Evolutionary conservation across 768 basidiomycete species (phyloP).

Genomic region (Chalciporus sphaerocephalus): DNA sequence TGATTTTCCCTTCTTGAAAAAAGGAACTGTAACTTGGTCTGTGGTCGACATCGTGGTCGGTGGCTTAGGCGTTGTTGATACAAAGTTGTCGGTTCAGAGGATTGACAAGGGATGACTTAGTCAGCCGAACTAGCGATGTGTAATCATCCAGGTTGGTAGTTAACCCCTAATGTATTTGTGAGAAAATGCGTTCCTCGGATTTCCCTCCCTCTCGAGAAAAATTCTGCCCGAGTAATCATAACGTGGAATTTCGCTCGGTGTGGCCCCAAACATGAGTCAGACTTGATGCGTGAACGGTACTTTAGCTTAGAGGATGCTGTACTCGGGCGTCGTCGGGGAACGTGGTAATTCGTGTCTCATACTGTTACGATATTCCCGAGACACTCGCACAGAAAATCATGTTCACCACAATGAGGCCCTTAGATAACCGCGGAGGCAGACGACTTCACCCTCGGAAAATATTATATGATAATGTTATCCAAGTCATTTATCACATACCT

Average conservation of each 20-base stretch:
- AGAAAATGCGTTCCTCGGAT: background rate
- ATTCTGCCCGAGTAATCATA: too few relatives aligned
- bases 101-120: slow-evolving; percentile 12
- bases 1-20: slow-evolving; percentile 84
- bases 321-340: background rate
- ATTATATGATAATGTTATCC: background rate
- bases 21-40: slow-evolving; percentile 58
- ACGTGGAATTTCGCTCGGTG: background rate
- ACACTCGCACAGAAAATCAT: background rate
- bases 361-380: background rate
- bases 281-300: too few relatives aligned
- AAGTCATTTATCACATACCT: background rate
- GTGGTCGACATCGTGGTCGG: slow-evolving; percentile 29
- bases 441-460: too few relatives aligned
- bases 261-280: background rate
- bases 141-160: slow-evolving; percentile 12
- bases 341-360: background rate
- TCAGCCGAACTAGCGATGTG: slow-evolving; percentile 7
- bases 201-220: too few relatives aligned
- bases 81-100: too few relatives aligned
- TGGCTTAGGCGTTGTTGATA: background rate
- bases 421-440: background rate
- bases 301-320: too few relatives aligned
- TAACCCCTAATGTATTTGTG: slow-evolving; percentile 5
- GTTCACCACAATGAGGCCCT: background rate